Conservation (phyloP, 176 grass and related monocot genomes). For the Hordeum marinum region DNA sequence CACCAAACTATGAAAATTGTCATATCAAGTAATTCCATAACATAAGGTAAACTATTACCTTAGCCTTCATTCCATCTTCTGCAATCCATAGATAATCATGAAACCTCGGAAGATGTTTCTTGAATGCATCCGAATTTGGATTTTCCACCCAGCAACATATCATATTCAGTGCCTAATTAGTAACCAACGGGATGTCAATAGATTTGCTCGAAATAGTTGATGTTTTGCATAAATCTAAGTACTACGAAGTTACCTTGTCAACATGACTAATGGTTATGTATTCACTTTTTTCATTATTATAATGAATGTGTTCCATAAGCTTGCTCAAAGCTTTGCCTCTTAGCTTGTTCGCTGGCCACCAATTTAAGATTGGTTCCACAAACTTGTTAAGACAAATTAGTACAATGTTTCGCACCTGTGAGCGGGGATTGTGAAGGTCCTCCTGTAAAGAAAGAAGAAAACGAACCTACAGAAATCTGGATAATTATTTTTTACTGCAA, state of each 20-base stretch:
- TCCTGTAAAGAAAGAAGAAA: neutral
- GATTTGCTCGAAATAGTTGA: too few species aligned
- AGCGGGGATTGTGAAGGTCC: neutral
- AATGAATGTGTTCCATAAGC: neutral
- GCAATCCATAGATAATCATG: neutral
- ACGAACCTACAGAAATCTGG: too few species aligned
- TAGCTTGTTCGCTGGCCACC: neutral
- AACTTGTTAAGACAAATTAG: neutral
- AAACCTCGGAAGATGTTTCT: neutral
- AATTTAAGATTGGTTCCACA: neutral
- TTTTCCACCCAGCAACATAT: neutral
- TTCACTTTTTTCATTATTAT: neutral
- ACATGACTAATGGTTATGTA: neutral
- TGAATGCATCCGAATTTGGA: neutral
- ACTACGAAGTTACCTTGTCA: neutral
- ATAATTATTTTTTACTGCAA: too few species aligned
- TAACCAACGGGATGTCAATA: neutral
- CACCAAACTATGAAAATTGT: neutral
- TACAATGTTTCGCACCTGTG: neutral
- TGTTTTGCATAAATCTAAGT: too few species aligned
- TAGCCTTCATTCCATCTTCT: neutral
- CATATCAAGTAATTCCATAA: too few species aligned
- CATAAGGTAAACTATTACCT: neutral
- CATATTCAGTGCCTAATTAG: neutral
- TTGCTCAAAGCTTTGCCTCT: neutral